These are phyloP conservation scores for Xerocomus minutiporus DNA, from an alignment of 1,284 basidiomycete species.

Conservation along the genomic window DNA sequence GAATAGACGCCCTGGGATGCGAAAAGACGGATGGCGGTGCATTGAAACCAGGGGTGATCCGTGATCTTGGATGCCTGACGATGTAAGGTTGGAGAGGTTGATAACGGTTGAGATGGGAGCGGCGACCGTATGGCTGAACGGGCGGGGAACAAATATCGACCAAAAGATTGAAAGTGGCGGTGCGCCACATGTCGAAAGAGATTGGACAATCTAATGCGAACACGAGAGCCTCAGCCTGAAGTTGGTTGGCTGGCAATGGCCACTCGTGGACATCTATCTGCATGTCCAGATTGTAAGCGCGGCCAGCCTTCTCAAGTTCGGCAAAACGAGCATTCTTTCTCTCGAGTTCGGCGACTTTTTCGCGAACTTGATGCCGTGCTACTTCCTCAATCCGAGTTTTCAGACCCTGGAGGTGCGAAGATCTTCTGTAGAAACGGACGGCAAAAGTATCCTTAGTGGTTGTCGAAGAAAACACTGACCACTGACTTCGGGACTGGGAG, in stretches of 20 bases:
- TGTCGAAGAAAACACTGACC: constrained; percentile 24
- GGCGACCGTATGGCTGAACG: not conserved
- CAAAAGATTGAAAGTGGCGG: constrained; percentile 37
- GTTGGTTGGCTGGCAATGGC: constrained; percentile 38
- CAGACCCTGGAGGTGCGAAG: constrained; percentile 17
- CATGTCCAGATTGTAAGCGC: no score
- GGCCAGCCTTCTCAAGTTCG: constrained; percentile 8
- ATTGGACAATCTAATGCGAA: constrained; percentile 44
- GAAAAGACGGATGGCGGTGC: constrained; percentile 26
- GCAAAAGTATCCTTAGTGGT: constrained; percentile 20
- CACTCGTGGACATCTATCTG: constrained; percentile 35
- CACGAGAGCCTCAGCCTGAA: constrained; percentile 30
- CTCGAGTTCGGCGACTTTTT: constrained; percentile 28
- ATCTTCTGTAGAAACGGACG: constrained; percentile 30
- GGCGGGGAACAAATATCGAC: constrained; percentile 16
- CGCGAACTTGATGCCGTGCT: constrained; percentile 14
- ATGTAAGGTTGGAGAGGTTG: constrained; percentile 13
- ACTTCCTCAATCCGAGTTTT: constrained; percentile 26
- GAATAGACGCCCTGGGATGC: not conserved
- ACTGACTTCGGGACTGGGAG: not conserved
- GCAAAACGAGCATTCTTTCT: constrained; percentile 11
- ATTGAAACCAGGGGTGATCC: constrained; percentile 36
- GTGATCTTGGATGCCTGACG: constrained; percentile 7
- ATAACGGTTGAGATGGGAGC: not conserved
- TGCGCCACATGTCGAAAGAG: constrained; percentile 42